These are phyloP conservation scores for Leersia perrieri DNA, from an alignment of 176 grass and related monocot genomes.

Conservation along the genomic window DNA sequence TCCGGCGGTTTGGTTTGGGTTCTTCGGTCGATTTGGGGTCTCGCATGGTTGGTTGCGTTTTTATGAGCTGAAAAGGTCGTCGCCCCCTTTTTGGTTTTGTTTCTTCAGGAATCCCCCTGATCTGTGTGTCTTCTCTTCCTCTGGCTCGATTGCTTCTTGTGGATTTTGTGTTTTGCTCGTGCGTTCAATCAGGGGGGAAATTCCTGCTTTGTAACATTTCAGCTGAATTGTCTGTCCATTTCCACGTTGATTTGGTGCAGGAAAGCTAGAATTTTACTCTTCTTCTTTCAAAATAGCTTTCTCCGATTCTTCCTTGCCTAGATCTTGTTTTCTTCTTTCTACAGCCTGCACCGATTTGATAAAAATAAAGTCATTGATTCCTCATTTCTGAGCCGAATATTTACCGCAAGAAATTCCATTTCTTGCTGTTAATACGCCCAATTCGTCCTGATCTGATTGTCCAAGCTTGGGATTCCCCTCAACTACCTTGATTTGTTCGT, in stretches of 20 bases:
- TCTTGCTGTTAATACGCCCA: neutral
- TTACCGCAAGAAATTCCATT: neutral
- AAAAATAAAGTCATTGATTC: constrained; percentile 5
- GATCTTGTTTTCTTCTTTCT: constrained; percentile 20
- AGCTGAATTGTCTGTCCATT: constrained; percentile 10
- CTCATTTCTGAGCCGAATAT: neutral
- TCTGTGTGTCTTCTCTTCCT: constrained; percentile 10
- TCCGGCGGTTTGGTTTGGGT: neutral
- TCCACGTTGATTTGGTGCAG: neutral
- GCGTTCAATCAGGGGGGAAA: neutral
- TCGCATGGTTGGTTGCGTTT: neutral
- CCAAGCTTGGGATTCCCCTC: neutral
- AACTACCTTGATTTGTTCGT: neutral
- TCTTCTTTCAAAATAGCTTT: neutral
- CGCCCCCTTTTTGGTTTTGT: neutral
- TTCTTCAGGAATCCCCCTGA: constrained; percentile 10
- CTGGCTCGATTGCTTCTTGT: constrained; percentile 1
- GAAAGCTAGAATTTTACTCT: neutral
- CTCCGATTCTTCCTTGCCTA: neutral
- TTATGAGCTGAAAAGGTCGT: neutral
- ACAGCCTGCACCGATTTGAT: neutral
- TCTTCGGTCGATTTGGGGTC: neutral
- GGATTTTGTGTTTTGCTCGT: neutral
- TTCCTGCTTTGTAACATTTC: neutral
- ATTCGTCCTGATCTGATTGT: constrained; percentile 33